Conservation (phyloP, 495 filamentous ascomycete species). For the Talaromyces nanjingensis region DNA sequence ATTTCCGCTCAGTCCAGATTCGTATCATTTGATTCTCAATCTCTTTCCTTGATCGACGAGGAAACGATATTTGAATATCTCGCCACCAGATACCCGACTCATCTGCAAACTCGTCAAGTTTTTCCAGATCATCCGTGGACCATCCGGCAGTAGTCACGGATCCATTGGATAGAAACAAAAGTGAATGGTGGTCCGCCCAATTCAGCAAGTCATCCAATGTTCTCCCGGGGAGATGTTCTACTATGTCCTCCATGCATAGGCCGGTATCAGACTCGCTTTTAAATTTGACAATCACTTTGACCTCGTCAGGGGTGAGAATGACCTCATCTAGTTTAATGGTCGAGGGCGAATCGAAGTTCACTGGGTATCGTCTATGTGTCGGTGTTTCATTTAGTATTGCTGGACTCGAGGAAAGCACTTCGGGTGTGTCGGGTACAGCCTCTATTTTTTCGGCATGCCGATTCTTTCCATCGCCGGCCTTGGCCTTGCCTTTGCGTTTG, state of each 20-base stretch:
- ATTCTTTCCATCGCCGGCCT: background rate
- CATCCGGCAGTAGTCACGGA: slow-evolving; percentile 13
- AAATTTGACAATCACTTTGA: slow-evolving; percentile 21
- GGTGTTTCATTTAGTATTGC: background rate
- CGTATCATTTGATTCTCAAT: slow-evolving; percentile 34
- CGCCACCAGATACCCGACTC: slow-evolving; percentile 27
- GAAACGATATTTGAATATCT: slow-evolving; percentile 22
- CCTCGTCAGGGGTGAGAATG: slow-evolving; percentile 28
- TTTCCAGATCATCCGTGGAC: slow-evolving; percentile 25
- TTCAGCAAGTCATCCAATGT: slow-evolving; percentile 20
- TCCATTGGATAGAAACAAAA: slow-evolving; percentile 19
- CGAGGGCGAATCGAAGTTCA: slow-evolving; percentile 2
- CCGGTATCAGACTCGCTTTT: slow-evolving; percentile 14
- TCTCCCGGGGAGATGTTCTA: slow-evolving; percentile 21
- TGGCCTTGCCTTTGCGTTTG: background rate
- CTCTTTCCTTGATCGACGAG: slow-evolving; percentile 25
- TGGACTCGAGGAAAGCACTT: slow-evolving; percentile 4
- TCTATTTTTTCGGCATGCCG: background rate
- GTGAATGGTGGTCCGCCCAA: slow-evolving; percentile 26
- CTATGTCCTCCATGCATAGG: slow-evolving; percentile 27
- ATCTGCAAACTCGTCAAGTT: slow-evolving; percentile 21
- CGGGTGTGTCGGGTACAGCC: background rate
- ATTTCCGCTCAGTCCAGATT: slow-evolving; percentile 22
- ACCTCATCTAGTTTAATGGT: slow-evolving; percentile 16
- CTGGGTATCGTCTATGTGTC: background rate